These are phyloP conservation scores for Entomortierella lignicola DNA, from an alignment of 192 early-diverging fungal genomes.

Conservation along the genomic window DNA sequence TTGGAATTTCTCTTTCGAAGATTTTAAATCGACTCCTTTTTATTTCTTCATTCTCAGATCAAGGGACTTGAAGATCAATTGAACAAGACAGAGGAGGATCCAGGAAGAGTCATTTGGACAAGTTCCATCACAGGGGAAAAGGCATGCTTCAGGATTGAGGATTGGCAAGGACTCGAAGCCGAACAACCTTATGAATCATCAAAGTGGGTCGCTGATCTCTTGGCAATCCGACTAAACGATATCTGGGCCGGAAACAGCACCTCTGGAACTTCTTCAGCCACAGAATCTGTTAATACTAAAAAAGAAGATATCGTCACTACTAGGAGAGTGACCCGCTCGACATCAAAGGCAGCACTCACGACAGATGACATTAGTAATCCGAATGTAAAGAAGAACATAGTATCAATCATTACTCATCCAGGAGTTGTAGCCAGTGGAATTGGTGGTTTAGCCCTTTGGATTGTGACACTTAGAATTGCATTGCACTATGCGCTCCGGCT, in stretches of 20 bases:
- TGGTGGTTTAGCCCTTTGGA: conserved; percentile 56
- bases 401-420: conserved; percentile 62
- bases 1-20: too few relatives aligned
- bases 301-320: background rate
- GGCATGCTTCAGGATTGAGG: conserved; percentile 39
- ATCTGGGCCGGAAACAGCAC: conserved; percentile 13
- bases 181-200: conserved; percentile 64
- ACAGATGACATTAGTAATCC: background rate
- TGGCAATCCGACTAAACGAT: conserved; percentile 55
- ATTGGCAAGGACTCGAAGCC: conserved; percentile 63
- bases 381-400: conserved; percentile 27
- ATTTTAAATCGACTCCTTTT: background rate
- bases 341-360: conserved; percentile 6
- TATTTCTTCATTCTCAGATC: conserved; percentile 39
- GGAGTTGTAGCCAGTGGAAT: conserved; percentile 67
- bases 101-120: conserved; percentile 65
- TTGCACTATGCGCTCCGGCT: conserved; percentile 48
- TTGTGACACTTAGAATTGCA: conserved; percentile 29
- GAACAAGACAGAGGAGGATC: conserved; percentile 49
- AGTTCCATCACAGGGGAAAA: conserved; percentile 60
- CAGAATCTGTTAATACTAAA: conserved; percentile 7
- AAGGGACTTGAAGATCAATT: conserved; percentile 60
- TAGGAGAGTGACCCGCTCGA: conserved; percentile 23
- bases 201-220: conserved; percentile 64
- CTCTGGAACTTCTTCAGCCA: conserved; percentile 7